These are phyloP conservation scores for Tricholoma flavovirens DNA, from an alignment of 768 basidiomycete species.

Conservation along the genomic window DNA sequence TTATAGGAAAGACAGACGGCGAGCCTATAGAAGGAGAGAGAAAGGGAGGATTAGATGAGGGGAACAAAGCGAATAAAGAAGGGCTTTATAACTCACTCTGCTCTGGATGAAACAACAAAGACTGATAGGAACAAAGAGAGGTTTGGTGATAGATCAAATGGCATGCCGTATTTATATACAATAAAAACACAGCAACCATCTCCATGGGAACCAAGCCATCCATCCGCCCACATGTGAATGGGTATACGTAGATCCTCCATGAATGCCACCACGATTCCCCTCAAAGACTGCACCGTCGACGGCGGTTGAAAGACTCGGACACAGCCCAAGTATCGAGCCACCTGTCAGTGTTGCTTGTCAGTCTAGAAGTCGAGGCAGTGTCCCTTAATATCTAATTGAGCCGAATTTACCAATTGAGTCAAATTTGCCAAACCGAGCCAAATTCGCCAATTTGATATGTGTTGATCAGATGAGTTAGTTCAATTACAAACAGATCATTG, in stretches of 20 bases:
- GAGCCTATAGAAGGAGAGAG: slow-evolving; percentile 27
- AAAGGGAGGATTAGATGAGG: slow-evolving; percentile 1
- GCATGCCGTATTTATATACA: neutral
- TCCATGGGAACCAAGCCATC: neutral
- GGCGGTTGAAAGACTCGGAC: no score
- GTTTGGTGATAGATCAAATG: slow-evolving; percentile 1
- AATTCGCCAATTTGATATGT: no score
- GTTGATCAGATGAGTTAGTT: no score
- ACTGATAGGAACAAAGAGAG: slow-evolving; percentile 23
- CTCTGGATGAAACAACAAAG: slow-evolving; percentile 35
- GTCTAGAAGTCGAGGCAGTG: no score
- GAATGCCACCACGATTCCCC: no score
- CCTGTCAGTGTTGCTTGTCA: no score
- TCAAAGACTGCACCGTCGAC: neutral
- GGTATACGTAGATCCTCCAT: no score
- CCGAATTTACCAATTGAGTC: no score
- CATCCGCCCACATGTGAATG: no score
- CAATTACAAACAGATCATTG: no score
- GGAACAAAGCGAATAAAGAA: neutral
- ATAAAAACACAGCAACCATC: neutral
- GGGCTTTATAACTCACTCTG: slow-evolving; percentile 31
- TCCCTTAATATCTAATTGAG: no score
- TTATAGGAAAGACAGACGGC: slow-evolving; percentile 16
- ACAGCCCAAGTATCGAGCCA: neutral
- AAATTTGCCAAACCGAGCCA: no score